Evolutionary conservation across 441 rosid genomes (phyloP), one percentile per base, ranked within the genome.

Genomic region (Pelargonium fulgidum): DNA sequence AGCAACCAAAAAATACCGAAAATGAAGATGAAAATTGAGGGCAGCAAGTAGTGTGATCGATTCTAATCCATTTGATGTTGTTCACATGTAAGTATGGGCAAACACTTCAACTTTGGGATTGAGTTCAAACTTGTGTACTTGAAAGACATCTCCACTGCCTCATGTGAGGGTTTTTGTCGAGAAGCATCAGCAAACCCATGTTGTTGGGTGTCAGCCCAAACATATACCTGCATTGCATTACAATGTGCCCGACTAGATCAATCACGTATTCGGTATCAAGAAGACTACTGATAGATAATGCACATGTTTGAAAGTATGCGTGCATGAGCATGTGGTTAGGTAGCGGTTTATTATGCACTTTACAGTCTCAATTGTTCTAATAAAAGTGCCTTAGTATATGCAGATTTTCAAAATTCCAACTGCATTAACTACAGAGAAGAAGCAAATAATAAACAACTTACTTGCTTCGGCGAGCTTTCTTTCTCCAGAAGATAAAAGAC

Each of bases 61-160:
- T 52, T 52, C 58, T n/a, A 75, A 70, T 61, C 70, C 76, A 74
- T 63, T 67, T 66, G 50, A 68, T 66, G 67, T 77, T 75, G 39
- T 33, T 33, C 39, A 33, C 54, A 48, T 77, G 65, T 72, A 69
- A 33, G 48, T 72, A 70, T 12, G 68, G 61, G 48, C 72, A 72
- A 65, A 41, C 74, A 69, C 33, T 20, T 59, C 36, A 7, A 65
- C 65, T 70, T 66, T 1, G 64, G 67, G 59, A 65, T 61, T 64
- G 20, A 64, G 72, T 81, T 86, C 84, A 87, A 71, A 86, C 80
- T 83, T 87, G 92, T 0, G 86, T 82, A 61, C 93, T 94, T 67
- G 87, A 69, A 36, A 94, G 89, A 76, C 93, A 94, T 85, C 93
- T 87, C 95, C 89, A 84, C 68, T 80, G 96, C 84, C 86, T 84